Percentiles rank a stretch among this genome's conserved stretches.
Conservation (phyloP, 257 asterid genomes). For the Solanum virginianum region DNA sequence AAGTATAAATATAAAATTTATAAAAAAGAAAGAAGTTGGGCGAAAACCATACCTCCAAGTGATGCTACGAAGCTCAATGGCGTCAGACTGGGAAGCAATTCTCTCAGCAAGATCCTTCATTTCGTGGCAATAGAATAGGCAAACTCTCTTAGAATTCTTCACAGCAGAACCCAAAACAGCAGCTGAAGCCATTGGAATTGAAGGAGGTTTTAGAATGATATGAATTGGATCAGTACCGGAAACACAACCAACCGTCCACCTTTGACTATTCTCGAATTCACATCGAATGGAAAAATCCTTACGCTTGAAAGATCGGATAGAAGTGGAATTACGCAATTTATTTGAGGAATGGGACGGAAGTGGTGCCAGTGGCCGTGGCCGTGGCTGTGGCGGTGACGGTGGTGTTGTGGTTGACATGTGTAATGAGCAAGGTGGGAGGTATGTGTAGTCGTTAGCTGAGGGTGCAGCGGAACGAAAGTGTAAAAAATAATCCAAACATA, state of each 20-base stretch:
- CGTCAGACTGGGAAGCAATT: conserved; percentile 73
- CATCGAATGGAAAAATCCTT: conserved; percentile 20
- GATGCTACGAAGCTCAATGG: conserved; percentile 81
- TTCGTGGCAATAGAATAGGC: conserved; percentile 73
- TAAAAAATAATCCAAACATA: too few relatives aligned
- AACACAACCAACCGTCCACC: conserved; percentile 72
- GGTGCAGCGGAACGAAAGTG: background rate
- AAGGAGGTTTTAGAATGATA: conserved; percentile 79
- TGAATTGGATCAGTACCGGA: conserved; percentile 77
- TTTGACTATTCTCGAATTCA: conserved; percentile 37
- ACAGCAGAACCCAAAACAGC: conserved; percentile 28
- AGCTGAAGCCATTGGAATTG: conserved; percentile 26
- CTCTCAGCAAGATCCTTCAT: conserved; percentile 80
- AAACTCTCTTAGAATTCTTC: conserved; percentile 45
- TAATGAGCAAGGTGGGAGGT: background rate
- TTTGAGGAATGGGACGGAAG: conserved; percentile 5
- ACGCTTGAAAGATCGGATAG: background rate
- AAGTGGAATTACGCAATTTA: conserved; percentile 7
- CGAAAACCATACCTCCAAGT: conserved; percentile 55
- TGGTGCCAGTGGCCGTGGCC: background rate
- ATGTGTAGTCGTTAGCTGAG: background rate
- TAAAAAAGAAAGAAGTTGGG: background rate
- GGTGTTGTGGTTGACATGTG: conserved; percentile 57
- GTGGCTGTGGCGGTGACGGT: conserved; percentile 13
- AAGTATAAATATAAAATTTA: background rate